Base-by-base conservation (phyloP, 805 yeast species). In the Cyberlindnera samutprakarnensis region DNA sequence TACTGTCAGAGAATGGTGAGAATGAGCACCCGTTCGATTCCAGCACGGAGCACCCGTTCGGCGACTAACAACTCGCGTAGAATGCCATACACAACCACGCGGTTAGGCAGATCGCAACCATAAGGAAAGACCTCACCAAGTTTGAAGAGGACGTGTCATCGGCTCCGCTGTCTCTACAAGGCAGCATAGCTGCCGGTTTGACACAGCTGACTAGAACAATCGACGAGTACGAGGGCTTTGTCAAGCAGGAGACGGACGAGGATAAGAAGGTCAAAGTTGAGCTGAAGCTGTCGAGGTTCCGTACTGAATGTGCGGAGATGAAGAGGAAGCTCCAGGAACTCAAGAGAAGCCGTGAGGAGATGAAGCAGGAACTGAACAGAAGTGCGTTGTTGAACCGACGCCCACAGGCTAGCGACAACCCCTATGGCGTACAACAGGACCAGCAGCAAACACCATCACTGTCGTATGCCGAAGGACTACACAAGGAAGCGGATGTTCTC, bases 61-160 rank as follows among this genome's bases (percentile, higher is more conserved):
- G n/a, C n/a, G n/a, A n/a, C n/a, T n/a, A 28, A 30, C 11, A n/a
- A 6, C 24, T 7, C 10, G 9, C 32, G 9, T 17, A 29, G 97
- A 88, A 87, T 59, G 78, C 95, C 18, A 65, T 88, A 32, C 86
- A 80, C 61, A 90, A 85, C 59, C 94, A 85, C 56, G 96, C 95
- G 7, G 67, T 82, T 33, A 86, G 85, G 56, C 96, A 88, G 57
- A 74, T 86, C 19, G 84, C 75, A 46, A 66, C 77, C 18, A 60
- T 90, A 32, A 71, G 76, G 37, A 71, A 72, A 39, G 96, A 87
- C 46, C 58, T 90, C 30, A 64, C 70, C 14, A 57, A 63, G 32
- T 78, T 90, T 43, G 88, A 79, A 48, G 61, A 66, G 28, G 74
- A 79, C 39, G 66, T 84, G 8, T 66, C 73, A 12, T 68, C 77